Evolutionary conservation across 306 rosid species (phyloP), one percentile per base, ranked within the genome.

Genomic region (Quercus mongolica): DNA sequence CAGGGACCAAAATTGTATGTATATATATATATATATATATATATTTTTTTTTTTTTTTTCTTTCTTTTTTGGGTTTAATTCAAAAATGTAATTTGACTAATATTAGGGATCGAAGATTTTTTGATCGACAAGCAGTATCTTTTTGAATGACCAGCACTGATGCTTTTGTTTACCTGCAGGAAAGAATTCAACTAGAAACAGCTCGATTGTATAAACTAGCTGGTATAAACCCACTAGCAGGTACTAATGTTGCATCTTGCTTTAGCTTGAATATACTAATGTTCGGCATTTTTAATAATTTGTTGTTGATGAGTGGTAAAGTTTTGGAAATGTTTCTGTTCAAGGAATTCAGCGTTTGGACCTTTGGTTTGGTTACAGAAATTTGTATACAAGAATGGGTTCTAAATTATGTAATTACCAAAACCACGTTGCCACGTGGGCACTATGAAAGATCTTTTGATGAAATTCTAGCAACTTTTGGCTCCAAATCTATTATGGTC

Each of bases 151-250:
- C 69, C 79, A 41, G 81, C 41, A 77, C 83, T 23, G 73, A 41
- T 80, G 1, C 69, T 68, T 33, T 73, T 85, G 76, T 78, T 63
- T 72, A 49, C 82, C 73, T 86, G 87, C 87, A 96, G 99, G 99
- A 96, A 88, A 90, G 91, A 84, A 90, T 96, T 86, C 99, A 93
- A 77, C 90, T 91, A 54, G 93, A 93, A 87, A 96, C 96, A 52
- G 99, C 97, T 54, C 87, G 98, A 28, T 77, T 96, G 78, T 96
- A 93, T 88, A 96, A 91, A 79, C 72, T 93, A 86, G 99, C 98
- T 5, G 86, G 93, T 83, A 89, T 96, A 82, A 96, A 96, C 87
- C 98, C 99, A 26, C 73, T 96, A n/a, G 97, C 99, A 83, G 99
- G 99, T 96, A 82, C 81, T 74, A 11, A 38, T 59, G 55, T 63